phyloP scores from a whole-genome alignment of 768 basidiomycete genomes.

The Boletus rubropictus region DNA sequence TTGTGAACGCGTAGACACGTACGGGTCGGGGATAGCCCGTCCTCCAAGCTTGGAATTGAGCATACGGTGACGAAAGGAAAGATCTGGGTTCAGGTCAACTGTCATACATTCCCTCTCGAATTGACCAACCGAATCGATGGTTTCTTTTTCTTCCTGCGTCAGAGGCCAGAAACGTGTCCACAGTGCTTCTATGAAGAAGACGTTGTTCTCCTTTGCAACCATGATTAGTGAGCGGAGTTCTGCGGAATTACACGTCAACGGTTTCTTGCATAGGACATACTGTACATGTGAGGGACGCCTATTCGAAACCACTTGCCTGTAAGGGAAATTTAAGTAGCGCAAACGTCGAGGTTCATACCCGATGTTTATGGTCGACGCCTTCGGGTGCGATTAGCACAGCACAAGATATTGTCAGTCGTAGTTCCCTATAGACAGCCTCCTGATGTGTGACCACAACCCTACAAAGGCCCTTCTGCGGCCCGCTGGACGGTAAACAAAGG shows the following conservation, averaged over 20 bases:
- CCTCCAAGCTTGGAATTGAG: background rate
- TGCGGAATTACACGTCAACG: background rate
- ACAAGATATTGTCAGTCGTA: background rate
- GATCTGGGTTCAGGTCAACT: background rate
- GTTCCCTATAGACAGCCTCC: no score
- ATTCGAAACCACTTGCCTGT: no score
- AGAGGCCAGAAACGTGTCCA: background rate
- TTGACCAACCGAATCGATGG: background rate
- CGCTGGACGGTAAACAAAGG: no score
- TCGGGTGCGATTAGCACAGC: background rate
- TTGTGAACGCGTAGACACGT: background rate
- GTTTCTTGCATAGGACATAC: background rate
- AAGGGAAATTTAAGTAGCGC: background rate
- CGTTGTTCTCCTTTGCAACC: background rate
- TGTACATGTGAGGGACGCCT: background rate
- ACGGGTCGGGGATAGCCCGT: background rate
- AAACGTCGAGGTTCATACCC: no score
- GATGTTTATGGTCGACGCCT: background rate
- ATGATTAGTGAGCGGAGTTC: constrained; percentile 1
- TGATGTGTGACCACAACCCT: no score
- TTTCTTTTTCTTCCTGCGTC: background rate
- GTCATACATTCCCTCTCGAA: background rate
- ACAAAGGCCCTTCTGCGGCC: no score
- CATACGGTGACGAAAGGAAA: background rate
- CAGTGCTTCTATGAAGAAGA: background rate